These are phyloP conservation scores for Tuctoria greenei DNA, from an alignment of 176 grass and related monocot genomes.

Conservation along the genomic window DNA sequence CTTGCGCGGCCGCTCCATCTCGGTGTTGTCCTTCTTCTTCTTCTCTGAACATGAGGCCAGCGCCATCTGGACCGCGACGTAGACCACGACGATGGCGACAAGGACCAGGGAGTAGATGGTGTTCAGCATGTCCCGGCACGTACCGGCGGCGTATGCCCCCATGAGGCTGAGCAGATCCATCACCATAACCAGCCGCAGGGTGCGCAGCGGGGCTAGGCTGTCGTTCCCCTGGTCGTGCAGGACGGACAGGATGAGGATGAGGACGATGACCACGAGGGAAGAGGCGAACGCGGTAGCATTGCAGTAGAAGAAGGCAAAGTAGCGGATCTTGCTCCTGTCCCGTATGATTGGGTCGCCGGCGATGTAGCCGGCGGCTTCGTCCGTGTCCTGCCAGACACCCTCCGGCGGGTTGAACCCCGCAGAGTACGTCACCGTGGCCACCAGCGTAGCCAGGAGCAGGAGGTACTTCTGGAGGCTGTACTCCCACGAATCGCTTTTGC, in stretches of 20 bases:
- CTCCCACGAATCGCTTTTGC: background rate
- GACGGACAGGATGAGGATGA: background rate
- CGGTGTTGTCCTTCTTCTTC: background rate
- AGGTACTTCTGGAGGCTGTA: background rate
- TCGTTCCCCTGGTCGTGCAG: background rate
- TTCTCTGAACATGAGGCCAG: background rate
- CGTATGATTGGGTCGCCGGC: slow-evolving; percentile 21
- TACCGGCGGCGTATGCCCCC: background rate
- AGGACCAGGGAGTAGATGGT: background rate
- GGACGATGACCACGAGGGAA: background rate
- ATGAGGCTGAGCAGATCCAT: slow-evolving; percentile 26
- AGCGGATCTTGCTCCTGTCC: background rate
- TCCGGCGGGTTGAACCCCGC: background rate
- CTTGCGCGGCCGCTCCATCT: slow-evolving; percentile 2
- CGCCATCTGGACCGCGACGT: background rate
- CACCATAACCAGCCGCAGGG: background rate
- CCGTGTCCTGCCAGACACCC: background rate
- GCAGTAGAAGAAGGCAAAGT: slow-evolving; percentile 32
- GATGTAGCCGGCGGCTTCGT: background rate
- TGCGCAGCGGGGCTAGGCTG: background rate
- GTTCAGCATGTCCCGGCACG: background rate
- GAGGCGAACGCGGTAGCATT: slow-evolving; percentile 21
- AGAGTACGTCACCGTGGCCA: background rate
- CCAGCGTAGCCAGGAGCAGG: background rate
- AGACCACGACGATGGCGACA: background rate